These are phyloP conservation scores for Suhomyces wounanorum DNA, from an alignment of 1,139 yeast species.

Conservation along the genomic window DNA sequence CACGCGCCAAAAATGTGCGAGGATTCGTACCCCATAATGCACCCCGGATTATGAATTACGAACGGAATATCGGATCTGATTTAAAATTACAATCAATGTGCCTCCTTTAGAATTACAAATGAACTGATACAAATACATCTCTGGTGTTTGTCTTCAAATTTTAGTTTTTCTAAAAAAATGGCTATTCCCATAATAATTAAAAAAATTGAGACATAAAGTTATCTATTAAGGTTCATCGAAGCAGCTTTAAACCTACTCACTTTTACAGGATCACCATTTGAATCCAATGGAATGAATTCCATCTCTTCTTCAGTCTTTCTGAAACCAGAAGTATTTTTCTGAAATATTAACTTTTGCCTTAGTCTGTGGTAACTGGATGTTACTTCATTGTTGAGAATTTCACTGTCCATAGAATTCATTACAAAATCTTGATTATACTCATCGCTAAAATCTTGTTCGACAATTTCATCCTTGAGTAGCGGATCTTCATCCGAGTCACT, in stretches of 20 bases:
- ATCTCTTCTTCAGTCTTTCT: conserved; percentile 47
- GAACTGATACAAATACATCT: no score
- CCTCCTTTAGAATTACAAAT: no score
- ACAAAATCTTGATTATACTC: conserved; percentile 8
- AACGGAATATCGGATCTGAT: not conserved
- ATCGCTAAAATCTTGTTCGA: conserved; percentile 35
- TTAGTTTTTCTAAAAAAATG: not conserved
- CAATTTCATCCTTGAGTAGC: conserved; percentile 37
- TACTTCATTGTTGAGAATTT: conserved; percentile 46
- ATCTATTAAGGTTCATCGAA: conserved; percentile 18
- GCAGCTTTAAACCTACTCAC: conserved; percentile 75
- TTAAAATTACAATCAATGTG: no score
- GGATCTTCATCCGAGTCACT: conserved; percentile 28
- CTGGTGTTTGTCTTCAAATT: no score
- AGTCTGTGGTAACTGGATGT: conserved; percentile 58
- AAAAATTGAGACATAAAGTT: not conserved
- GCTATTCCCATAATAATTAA: no score
- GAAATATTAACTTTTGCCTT: conserved; percentile 51
- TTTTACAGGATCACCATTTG: conserved; percentile 57
- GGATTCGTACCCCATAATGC: conserved; percentile 1
- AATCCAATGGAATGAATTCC: conserved; percentile 75
- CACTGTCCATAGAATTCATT: conserved; percentile 24
- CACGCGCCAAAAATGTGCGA: not conserved
- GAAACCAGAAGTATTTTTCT: conserved; percentile 49
- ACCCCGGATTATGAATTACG: conserved; percentile 1